phyloP scores from a whole-genome alignment of 1,284 basidiomycete genomes.

The Ceratobasidium sp. region DNA sequence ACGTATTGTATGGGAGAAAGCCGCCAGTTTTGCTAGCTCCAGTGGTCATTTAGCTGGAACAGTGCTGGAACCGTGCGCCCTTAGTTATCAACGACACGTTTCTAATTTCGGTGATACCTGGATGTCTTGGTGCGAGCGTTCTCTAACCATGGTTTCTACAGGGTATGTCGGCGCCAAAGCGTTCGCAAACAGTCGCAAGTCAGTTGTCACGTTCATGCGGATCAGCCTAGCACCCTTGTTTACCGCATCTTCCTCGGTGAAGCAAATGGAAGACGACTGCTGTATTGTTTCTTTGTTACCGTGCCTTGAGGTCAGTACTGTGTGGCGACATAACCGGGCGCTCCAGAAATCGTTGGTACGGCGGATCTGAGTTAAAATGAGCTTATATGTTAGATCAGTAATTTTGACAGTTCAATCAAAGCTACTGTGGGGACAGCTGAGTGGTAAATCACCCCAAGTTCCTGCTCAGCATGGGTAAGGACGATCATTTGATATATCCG shows the following conservation, averaged over 20 bases:
- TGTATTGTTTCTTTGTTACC: background rate
- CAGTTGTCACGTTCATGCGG: conserved; percentile 1
- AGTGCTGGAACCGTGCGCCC: background rate
- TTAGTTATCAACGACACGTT: conserved; percentile 15
- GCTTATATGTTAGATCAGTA: background rate
- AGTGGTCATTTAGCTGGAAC: conserved; percentile 8
- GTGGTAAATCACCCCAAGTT: background rate
- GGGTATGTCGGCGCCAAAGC: background rate
- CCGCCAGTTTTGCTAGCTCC: background rate
- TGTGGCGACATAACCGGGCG: background rate
- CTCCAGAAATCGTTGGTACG: background rate
- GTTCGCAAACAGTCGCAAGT: background rate
- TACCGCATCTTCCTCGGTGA: conserved; percentile 3
- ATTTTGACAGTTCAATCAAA: background rate
- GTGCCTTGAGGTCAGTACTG: conserved; percentile 1
- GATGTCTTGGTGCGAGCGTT: background rate
- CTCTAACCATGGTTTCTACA: background rate
- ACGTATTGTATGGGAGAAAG: background rate
- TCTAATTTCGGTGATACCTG: background rate
- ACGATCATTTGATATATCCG: background rate
- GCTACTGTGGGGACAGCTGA: background rate
- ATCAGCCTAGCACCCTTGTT: conserved; percentile 13
- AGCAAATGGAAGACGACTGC: background rate
- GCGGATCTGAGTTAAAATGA: background rate
- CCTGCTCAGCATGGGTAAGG: background rate